Evolutionary conservation across 257 asterid species (phyloP).

Genomic region (Capsicum baccatum): DNA sequence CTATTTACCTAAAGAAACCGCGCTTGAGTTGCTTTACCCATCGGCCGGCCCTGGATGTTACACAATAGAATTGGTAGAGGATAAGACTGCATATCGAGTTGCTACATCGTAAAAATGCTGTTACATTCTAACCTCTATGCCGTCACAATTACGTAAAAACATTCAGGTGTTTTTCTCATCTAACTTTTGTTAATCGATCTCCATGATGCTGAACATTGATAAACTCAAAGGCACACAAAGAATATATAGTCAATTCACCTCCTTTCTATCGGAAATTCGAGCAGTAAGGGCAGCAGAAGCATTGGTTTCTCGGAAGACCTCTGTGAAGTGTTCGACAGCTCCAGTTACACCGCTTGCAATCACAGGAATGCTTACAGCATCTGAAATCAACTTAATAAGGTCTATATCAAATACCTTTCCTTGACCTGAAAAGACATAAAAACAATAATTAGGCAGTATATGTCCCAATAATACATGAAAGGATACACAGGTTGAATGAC

Average conservation of each 20-base stretch:
- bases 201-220: not conserved
- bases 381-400: conserved; percentile 80
- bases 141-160: too few relatives aligned
- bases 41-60: too few relatives aligned
- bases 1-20: too few relatives aligned
- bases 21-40: too few relatives aligned
- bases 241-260: conserved; percentile 53
- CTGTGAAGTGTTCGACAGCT: conserved; percentile 74
- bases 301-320: conserved; percentile 81
- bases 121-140: conserved; percentile 64
- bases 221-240: not conserved
- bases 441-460: conserved; percentile 1
- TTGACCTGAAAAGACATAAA: conserved; percentile 67
- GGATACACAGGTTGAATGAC: too few relatives aligned
- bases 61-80: not conserved
- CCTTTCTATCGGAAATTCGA: conserved; percentile 92
- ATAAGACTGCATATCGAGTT: not conserved
- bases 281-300: conserved; percentile 99
- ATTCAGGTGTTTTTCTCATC: not conserved
- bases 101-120: not conserved
- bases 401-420: conserved; percentile 92
- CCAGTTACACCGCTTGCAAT: conserved; percentile 99
- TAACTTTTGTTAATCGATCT: not conserved
- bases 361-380: conserved; percentile 88
- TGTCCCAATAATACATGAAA: conserved; percentile 2